Evolutionary conservation across 345 rosid species (phyloP), one percentile per base, ranked within the genome.

Genomic region (Salix purpurea): DNA sequence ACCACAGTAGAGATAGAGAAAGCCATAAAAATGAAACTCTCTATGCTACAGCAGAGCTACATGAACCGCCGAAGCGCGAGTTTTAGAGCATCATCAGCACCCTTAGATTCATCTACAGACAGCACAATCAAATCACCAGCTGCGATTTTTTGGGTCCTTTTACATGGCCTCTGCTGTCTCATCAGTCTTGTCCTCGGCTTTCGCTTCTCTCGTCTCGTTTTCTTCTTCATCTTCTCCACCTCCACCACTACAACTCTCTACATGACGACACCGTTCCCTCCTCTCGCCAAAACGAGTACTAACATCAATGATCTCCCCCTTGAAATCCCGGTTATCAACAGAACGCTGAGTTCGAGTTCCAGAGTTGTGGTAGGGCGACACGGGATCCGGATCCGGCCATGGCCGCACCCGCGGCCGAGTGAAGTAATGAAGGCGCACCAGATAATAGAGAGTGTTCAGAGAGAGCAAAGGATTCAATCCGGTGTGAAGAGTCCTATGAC

Each of bases 301-400:
- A 24, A 24, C 13, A 56, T 67, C 24, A 21, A 18, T 77, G 74
- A 77, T 74, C 81, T 75, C 76, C 52, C 52, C 16, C 5, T 46
- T 5, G 83, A 76, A 61, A 58, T 68, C 6, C 82, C 87, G 21
- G 69, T 70, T 24, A 30, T 73, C 21, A 83, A 85, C 88, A 79
- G 44, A 50, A 87, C 92, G n/a, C 66, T 74, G 67, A 88, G 83
- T 76, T 92, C 98, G 8, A 80, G 97, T 76, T 92, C 98, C 5
- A 79, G 97, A 34, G 98, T 96, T 12, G 89, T 92, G 11, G 99
- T 94, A 0, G 99, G 99, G 18, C 88, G 99, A 44, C 99, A 96
- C 73, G 99, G 99, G 89, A 96, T 96, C 91, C 92, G 97, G 91
- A 94, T 96, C 91, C 95, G 99, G 60, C 97, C 98, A 3, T 96